These are phyloP conservation scores for Aspergillus chevalieri DNA, from an alignment of 2,329 filamentous ascomycete genomes.

Conservation along the genomic window DNA sequence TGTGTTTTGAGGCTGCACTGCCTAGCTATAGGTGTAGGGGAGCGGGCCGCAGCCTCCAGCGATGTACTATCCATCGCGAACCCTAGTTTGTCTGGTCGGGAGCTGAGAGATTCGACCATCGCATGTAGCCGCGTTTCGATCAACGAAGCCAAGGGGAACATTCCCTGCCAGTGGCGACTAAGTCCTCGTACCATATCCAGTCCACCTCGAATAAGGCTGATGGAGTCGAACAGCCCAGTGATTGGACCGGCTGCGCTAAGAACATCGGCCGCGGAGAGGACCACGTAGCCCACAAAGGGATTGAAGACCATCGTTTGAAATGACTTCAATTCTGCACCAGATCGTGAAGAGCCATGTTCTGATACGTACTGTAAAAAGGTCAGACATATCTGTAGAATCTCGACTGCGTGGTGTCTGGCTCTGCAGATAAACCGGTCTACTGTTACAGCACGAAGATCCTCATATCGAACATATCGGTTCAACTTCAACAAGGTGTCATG, in stretches of 20 bases:
- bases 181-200: slow-evolving; percentile 53
- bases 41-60: slow-evolving; percentile 37
- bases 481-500: slow-evolving; percentile 59
- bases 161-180: slow-evolving; percentile 55
- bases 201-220: slow-evolving; percentile 51
- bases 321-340: slow-evolving; percentile 11
- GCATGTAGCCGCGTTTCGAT: slow-evolving; percentile 44
- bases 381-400: slow-evolving; percentile 44
- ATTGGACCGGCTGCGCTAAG: slow-evolving; percentile 56
- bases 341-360: slow-evolving; percentile 15
- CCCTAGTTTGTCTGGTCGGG: slow-evolving; percentile 31
- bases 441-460: slow-evolving; percentile 36
- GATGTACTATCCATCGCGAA: slow-evolving; percentile 31
- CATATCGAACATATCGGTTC: slow-evolving; percentile 53
- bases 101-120: slow-evolving; percentile 34
- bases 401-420: slow-evolving; percentile 49
- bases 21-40: not conserved
- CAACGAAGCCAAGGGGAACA: slow-evolving; percentile 45
- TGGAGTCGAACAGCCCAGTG: slow-evolving; percentile 45
- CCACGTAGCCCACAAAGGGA: slow-evolving; percentile 58
- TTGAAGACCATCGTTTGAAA: slow-evolving; percentile 43
- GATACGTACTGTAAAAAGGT: slow-evolving; percentile 19
- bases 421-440: slow-evolving; percentile 43
- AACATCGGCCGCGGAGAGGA: slow-evolving; percentile 61
- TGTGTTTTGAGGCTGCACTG: slow-evolving; percentile 6